These are phyloP conservation scores for Pichia deserticola DNA, from an alignment of 805 yeast species.

Conservation along the genomic window DNA sequence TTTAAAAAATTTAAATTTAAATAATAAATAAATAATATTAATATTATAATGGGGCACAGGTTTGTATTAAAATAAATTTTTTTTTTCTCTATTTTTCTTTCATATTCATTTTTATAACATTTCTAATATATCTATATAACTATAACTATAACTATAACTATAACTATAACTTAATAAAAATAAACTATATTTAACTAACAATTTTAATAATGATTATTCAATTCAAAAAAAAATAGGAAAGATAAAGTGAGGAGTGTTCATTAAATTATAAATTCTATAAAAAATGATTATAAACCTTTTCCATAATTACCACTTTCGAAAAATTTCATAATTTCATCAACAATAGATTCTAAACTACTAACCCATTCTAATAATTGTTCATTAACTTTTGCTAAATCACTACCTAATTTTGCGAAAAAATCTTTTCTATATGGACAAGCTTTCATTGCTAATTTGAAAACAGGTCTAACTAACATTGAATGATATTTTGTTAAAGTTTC, in stretches of 20 bases:
- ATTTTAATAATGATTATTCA: background rate
- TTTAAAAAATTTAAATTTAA: no score
- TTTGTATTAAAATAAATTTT: background rate
- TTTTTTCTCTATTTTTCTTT: background rate
- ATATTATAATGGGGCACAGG: constrained; percentile 1
- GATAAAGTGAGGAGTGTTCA: no score
- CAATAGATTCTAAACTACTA: constrained; percentile 66
- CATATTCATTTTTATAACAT: background rate
- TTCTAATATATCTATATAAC: background rate
- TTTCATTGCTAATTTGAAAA: constrained; percentile 90
- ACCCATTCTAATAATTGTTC: constrained; percentile 69
- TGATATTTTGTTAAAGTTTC: constrained; percentile 79
- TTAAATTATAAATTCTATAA: no score
- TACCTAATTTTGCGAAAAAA: constrained; percentile 76
- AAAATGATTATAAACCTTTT: constrained; percentile 56
- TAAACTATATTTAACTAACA: background rate
- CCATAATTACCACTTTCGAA: constrained; percentile 78
- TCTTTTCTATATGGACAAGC: constrained; percentile 89
- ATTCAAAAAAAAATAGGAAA: background rate
- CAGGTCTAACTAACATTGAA: constrained; percentile 73
- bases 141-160: constrained; percentile 8
- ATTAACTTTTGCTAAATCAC: constrained; percentile 58
- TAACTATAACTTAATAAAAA: background rate
- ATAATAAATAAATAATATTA: background rate
- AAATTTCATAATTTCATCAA: constrained; percentile 64